Conservation (phyloP, 192 early-diverging fungal genomes). For the Linnemannia exigua region DNA sequence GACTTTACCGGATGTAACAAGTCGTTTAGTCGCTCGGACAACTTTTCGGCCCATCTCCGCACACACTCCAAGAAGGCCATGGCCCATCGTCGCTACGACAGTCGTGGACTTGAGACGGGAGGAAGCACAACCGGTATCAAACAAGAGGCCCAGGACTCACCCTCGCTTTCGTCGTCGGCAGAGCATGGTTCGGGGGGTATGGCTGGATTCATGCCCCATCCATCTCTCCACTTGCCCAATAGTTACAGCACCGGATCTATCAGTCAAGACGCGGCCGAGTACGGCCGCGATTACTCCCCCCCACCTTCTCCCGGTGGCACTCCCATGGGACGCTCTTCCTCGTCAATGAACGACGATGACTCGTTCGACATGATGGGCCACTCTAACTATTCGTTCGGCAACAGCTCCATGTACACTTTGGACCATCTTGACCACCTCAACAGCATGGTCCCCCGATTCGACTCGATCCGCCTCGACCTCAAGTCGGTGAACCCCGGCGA, state of each 20-base stretch:
- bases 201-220: slow-evolving; percentile 41
- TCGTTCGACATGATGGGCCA: slow-evolving; percentile 53
- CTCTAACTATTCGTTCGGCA: slow-evolving; percentile 41
- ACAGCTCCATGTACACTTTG: slow-evolving; percentile 46
- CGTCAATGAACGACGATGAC: slow-evolving; percentile 50
- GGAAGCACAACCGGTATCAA: slow-evolving; percentile 16
- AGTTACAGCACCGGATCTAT: slow-evolving; percentile 34
- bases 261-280: slow-evolving; percentile 42
- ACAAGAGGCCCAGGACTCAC: slow-evolving; percentile 44
- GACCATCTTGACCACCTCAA: slow-evolving; percentile 45
- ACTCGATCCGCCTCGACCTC: slow-evolving; percentile 49
- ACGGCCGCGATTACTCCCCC: slow-evolving; percentile 49
- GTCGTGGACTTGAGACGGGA: slow-evolving; percentile 16
- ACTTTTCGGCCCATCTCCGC: slow-evolving; percentile 81
- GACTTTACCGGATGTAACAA: slow-evolving; percentile 81
- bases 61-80: slow-evolving; percentile 79
- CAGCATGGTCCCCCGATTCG: slow-evolving; percentile 47
- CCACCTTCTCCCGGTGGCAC: slow-evolving; percentile 40
- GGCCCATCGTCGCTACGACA: slow-evolving; percentile 48
- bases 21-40: slow-evolving; percentile 83
- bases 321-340: slow-evolving; percentile 22
- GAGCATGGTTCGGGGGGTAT: slow-evolving; percentile 18
- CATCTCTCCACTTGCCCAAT: slow-evolving; percentile 38
- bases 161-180: neutral
- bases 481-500: slow-evolving; percentile 51